Evolutionary conservation across 2,329 filamentous ascomycete genomes (phyloP), one percentile per base, ranked within the genome.

Genomic region (Aspergillus sp.): DNA sequence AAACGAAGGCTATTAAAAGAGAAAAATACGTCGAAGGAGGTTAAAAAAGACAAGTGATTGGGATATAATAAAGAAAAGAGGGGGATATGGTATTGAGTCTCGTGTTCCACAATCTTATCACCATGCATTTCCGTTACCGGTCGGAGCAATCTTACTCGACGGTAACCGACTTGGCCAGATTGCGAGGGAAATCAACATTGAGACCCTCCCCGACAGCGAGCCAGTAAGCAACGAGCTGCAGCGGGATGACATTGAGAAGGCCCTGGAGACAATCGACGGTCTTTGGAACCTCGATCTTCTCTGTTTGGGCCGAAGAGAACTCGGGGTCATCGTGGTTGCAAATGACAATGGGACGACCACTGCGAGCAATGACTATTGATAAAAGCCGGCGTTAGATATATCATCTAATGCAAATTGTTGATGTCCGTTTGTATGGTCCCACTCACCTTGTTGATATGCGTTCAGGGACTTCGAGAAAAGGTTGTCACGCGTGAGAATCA

Each of bases 391-490:
- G 66, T 54, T 12, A 30, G 25, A 30, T 9, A 30, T 12, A 30
- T 10, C 12, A 10, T 30, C 9, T 30, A 4, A 30, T 30, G 25
- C 4, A 10, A 30, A 30, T 4, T 10, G 25, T 30, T 30, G 9
- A 12, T 10, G 12, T 30, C 25, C 2, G 10, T 12, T 30, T 5
- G 25, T 10, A 7, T 12, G 17, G n/a, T 12, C 22, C 7, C 32
- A 62, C 79, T 68, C 77, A 88, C 85, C 84, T 79, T 98, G 93
- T 76, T 98, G 93, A 74, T 97, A 98, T 63, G 93, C 93, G 72
- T 98, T 98, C 65, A 98, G 80, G n/a, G 93, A 97, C 78, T 98
- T 98, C 70, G 86, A 86, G 77, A 98, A 98, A 65, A 98, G 85
- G 61, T 90, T 81, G 68, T 98, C 93, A 52, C 93, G 87, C 47